Percentiles rank a stretch among this genome's conserved stretches.
Conservation (phyloP, 2,329 filamentous ascomycete species). For the Ophioceras dolichostomum region DNA sequence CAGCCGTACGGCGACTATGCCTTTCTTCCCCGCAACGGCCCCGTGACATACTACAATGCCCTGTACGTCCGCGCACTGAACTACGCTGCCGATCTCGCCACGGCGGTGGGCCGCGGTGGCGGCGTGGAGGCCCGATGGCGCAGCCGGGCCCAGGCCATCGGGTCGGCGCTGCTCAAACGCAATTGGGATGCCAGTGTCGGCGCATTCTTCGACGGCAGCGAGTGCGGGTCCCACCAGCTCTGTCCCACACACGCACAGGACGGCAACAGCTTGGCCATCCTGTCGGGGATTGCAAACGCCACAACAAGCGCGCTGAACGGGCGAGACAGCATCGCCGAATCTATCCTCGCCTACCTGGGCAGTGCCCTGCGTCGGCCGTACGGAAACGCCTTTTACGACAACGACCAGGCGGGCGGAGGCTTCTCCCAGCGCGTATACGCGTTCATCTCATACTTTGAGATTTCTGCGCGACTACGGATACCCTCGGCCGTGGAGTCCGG, state of each 20-base stretch:
- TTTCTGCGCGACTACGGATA: slow-evolving; percentile 29
- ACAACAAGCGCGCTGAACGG: slow-evolving; percentile 4
- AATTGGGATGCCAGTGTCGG: slow-evolving; percentile 28
- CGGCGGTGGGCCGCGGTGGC: slow-evolving; percentile 13
- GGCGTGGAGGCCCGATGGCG: slow-evolving; percentile 26
- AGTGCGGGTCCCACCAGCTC: slow-evolving; percentile 11
- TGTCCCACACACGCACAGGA: slow-evolving; percentile 33
- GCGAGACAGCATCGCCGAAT: slow-evolving; percentile 16
- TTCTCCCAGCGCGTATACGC: slow-evolving; percentile 35
- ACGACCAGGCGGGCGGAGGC: slow-evolving; percentile 16
- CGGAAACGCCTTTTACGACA: slow-evolving; percentile 41
- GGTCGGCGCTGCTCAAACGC: slow-evolving; percentile 20
- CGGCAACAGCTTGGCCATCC: slow-evolving; percentile 34
- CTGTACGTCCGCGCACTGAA: slow-evolving; percentile 33
- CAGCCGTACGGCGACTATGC: slow-evolving; percentile 36
- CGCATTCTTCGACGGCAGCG: slow-evolving; percentile 32
- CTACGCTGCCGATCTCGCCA: slow-evolving; percentile 29
- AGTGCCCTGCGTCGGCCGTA: slow-evolving; percentile 22
- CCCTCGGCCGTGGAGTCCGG: slow-evolving; percentile 12
- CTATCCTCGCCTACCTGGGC: slow-evolving; percentile 26
- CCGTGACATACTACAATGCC: slow-evolving; percentile 39
- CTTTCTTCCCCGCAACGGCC: slow-evolving; percentile 31
- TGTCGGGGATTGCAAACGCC: slow-evolving; percentile 19
- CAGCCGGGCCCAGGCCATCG: slow-evolving; percentile 20
- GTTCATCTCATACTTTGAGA: slow-evolving; percentile 40